phyloP scores from a whole-genome alignment of 129 eudicot species.

The Apium graveolens region DNA sequence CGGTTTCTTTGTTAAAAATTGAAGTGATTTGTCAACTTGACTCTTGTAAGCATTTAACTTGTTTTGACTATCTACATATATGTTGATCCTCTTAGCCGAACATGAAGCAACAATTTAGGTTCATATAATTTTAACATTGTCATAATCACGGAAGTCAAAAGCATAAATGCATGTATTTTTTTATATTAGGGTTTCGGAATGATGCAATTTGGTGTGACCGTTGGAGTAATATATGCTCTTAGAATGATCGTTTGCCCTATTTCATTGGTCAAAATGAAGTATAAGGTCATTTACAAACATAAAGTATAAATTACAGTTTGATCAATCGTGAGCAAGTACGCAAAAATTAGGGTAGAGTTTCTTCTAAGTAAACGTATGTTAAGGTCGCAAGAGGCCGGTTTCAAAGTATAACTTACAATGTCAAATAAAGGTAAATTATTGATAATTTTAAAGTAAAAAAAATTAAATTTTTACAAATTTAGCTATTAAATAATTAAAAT shows the following conservation, averaged over 20 bases:
- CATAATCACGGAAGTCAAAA: background rate
- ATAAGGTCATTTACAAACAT: background rate
- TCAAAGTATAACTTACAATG: background rate
- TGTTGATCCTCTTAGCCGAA: slow-evolving; percentile 15
- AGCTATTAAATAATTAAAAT: no score
- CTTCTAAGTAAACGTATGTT: slow-evolving; percentile 8
- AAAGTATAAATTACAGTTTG: background rate
- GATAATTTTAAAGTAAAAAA: no score
- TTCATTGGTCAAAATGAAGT: background rate
- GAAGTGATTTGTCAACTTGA: slow-evolving; percentile 28
- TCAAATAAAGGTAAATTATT: no score
- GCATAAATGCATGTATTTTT: background rate
- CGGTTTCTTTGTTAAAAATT: slow-evolving; percentile 15
- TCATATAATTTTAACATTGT: background rate
- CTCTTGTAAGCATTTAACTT: background rate
- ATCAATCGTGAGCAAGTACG: background rate
- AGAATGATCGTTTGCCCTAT: background rate
- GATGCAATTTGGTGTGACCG: background rate
- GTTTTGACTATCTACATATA: background rate
- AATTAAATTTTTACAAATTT: no score
- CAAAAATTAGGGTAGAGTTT: background rate
- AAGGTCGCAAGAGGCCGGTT: background rate
- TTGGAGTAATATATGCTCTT: background rate
- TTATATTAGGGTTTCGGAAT: background rate
- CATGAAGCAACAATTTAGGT: background rate